phyloP scores from a whole-genome alignment of 2,329 filamentous ascomycete genomes.

The Scytalidium lignicola region DNA sequence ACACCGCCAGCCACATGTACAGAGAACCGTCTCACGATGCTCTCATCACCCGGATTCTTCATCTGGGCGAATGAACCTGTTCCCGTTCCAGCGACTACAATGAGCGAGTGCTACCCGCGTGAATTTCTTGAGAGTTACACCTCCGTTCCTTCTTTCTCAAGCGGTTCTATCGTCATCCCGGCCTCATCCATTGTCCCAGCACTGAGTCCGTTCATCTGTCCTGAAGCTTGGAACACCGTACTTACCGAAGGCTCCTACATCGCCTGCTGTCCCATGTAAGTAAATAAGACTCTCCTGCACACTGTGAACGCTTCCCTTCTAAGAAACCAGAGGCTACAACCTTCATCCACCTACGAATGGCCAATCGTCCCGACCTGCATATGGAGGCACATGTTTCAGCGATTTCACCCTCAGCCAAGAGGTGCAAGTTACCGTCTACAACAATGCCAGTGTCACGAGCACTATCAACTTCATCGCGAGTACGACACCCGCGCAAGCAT shows the following conservation, averaged over 20 bases:
- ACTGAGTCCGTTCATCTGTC: conserved; percentile 18
- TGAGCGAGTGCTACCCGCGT: conserved; percentile 18
- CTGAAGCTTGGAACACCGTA: conserved; percentile 11
- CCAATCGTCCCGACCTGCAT: conserved; percentile 14
- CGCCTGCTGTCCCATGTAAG: conserved; percentile 22
- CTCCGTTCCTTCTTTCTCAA: not conserved
- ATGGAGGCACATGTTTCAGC: conserved; percentile 20
- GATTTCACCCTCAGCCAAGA: conserved; percentile 4
- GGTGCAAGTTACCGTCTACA: conserved; percentile 14
- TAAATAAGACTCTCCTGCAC: not conserved
- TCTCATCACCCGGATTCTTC: conserved; percentile 14
- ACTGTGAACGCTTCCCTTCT: conserved; percentile 11
- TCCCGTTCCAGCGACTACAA: conserved; percentile 17
- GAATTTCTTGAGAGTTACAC: conserved; percentile 15
- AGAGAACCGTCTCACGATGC: conserved; percentile 18
- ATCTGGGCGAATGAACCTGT: conserved; percentile 19
- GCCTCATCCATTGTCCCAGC: conserved; percentile 14
- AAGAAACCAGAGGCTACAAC: conserved; percentile 8
- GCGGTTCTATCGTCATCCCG: conserved; percentile 6
- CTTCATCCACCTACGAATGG: conserved; percentile 1
- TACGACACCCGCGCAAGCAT: conserved; percentile 14
- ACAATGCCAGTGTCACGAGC: conserved; percentile 11
- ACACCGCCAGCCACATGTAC: conserved; percentile 13
- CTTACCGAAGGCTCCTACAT: conserved; percentile 20
- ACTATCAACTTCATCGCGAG: conserved; percentile 15